These are phyloP conservation scores for Phytophthora sp. DNA, from an alignment of 352 stramenopile species.

Conservation along the genomic window DNA sequence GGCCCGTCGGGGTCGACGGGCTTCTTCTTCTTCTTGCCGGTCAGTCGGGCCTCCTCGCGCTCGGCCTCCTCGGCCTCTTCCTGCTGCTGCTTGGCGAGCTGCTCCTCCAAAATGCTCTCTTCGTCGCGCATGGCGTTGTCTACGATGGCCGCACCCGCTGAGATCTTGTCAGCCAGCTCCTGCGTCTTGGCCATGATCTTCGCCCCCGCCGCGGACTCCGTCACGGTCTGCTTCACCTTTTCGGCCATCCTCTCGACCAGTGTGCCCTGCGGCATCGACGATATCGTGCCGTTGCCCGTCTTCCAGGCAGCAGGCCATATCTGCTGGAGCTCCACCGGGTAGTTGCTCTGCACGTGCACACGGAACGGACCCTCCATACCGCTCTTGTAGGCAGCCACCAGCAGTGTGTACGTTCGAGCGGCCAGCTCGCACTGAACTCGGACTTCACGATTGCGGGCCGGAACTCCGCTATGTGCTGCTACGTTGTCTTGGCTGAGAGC, in stretches of 20 bases:
- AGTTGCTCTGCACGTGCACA: constrained; percentile 87
- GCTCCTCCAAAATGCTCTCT: constrained; percentile 56
- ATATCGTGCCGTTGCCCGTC: constrained; percentile 37
- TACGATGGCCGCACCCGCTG: constrained; percentile 63
- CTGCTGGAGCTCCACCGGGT: constrained; percentile 72
- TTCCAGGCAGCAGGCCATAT: constrained; percentile 88
- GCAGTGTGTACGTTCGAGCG: constrained; percentile 87
- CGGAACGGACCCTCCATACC: constrained; percentile 92
- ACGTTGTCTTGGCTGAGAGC: constrained; percentile 72
- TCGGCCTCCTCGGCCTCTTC: constrained; percentile 38
- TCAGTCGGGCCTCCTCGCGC: constrained; percentile 10
- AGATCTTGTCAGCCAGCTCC: constrained; percentile 69
- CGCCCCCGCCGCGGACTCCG: constrained; percentile 56
- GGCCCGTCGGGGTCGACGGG: constrained; percentile 13
- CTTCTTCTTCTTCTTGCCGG: constrained; percentile 38
- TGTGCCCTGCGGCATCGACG: constrained; percentile 36
- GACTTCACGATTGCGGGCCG: constrained; percentile 74
- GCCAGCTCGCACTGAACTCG: constrained; percentile 75
- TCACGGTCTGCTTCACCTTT: constrained; percentile 69
- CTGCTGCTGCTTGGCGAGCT: constrained; percentile 61
- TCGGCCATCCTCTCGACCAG: constrained; percentile 67
- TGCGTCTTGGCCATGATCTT: constrained; percentile 79
- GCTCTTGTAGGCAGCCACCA: constrained; percentile 88
- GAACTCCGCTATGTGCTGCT: constrained; percentile 80
- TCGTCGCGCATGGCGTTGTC: constrained; percentile 78